Percentiles rank a stretch among this genome's conserved stretches.
Conservation (phyloP, 495 filamentous ascomycete genomes). For the Bathelium albidoporum region DNA sequence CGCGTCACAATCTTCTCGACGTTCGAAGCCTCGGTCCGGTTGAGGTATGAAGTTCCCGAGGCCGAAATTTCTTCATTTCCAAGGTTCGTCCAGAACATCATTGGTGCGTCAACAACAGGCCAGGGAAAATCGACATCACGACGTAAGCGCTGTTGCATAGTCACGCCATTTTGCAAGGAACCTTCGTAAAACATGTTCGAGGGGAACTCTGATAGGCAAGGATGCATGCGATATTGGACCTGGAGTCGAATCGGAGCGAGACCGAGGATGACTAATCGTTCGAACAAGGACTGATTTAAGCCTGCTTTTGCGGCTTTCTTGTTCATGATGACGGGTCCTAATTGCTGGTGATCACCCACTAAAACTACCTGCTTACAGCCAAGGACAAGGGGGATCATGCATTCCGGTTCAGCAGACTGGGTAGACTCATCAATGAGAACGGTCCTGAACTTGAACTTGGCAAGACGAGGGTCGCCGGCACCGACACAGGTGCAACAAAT, state of each 20-base stretch:
- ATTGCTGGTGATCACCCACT: slow-evolving; percentile 96
- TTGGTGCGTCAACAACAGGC: slow-evolving; percentile 86
- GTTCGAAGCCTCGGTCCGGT: slow-evolving; percentile 91
- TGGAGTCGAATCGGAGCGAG: slow-evolving; percentile 88
- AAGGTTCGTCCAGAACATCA: slow-evolving; percentile 99
- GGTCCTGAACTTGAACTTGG: slow-evolving; percentile 96
- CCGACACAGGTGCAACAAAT: slow-evolving; percentile 99
- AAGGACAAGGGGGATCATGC: slow-evolving; percentile 96
- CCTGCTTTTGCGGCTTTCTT: slow-evolving; percentile 98
- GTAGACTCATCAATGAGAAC: slow-evolving; percentile 98
- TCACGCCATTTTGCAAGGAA: slow-evolving; percentile 93
- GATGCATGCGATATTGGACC: slow-evolving; percentile 99
- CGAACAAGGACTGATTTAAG: slow-evolving; percentile 93
- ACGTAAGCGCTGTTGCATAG: slow-evolving; percentile 74
- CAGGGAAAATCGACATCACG: slow-evolving; percentile 97
- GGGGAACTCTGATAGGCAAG: slow-evolving; percentile 93
- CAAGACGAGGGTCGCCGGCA: slow-evolving; percentile 86
- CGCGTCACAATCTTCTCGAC: slow-evolving; percentile 97
- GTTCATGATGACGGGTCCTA: slow-evolving; percentile 99
- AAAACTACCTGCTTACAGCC: slow-evolving; percentile 98
- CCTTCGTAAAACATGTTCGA: slow-evolving; percentile 99
- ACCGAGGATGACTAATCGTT: slow-evolving; percentile 89
- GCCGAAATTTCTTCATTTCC: slow-evolving; percentile 97
- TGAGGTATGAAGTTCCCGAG: slow-evolving; percentile 94
- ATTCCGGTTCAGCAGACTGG: slow-evolving; percentile 97